Conservation (phyloP, 1,139 yeast species). For the Debaryomyces subglobosus region DNA sequence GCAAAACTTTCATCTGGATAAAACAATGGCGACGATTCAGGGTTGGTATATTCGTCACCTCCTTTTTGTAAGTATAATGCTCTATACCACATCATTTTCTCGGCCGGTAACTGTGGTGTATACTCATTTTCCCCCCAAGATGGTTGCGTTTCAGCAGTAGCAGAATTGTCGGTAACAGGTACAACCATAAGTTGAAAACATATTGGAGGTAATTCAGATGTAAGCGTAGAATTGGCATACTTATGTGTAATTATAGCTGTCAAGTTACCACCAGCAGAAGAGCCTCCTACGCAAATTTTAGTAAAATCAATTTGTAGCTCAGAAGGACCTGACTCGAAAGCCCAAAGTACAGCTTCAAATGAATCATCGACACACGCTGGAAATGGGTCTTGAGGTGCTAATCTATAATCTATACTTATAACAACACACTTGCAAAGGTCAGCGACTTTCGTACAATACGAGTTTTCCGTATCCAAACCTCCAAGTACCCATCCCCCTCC, state of each 20-base stretch:
- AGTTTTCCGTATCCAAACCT: constrained; percentile 46
- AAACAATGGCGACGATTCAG: constrained; percentile 50
- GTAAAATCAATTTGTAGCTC: constrained; percentile 31
- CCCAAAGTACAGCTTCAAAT: constrained; percentile 34
- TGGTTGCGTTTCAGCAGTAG: constrained; percentile 36
- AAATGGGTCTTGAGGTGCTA: constrained; percentile 54
- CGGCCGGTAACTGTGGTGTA: constrained; percentile 51
- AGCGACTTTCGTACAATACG: constrained; percentile 47
- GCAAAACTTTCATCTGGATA: constrained; percentile 43
- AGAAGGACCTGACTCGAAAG: constrained; percentile 19
- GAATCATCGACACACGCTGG: constrained; percentile 55
- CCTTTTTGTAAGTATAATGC: constrained; percentile 45
- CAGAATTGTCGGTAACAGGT: constrained; percentile 54
- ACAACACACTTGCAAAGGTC: constrained; percentile 39
- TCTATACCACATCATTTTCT: constrained; percentile 54
- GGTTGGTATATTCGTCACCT: constrained; percentile 33
- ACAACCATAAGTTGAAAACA: constrained; percentile 47
- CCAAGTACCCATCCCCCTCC: constrained; percentile 59
- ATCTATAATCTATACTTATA: constrained; percentile 44
- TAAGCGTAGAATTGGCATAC: constrained; percentile 28
- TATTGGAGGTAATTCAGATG: constrained; percentile 36
- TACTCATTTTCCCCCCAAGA: constrained; percentile 47
- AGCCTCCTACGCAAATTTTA: constrained; percentile 48
- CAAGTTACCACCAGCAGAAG: constrained; percentile 54
- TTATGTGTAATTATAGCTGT: constrained; percentile 47